A percentile compares a stretch with the other conserved stretches of the same genome.
These are phyloP conservation scores for Tephrocybe sp. DNA, from an alignment of 768 basidiomycete species.

Conservation along the genomic window DNA sequence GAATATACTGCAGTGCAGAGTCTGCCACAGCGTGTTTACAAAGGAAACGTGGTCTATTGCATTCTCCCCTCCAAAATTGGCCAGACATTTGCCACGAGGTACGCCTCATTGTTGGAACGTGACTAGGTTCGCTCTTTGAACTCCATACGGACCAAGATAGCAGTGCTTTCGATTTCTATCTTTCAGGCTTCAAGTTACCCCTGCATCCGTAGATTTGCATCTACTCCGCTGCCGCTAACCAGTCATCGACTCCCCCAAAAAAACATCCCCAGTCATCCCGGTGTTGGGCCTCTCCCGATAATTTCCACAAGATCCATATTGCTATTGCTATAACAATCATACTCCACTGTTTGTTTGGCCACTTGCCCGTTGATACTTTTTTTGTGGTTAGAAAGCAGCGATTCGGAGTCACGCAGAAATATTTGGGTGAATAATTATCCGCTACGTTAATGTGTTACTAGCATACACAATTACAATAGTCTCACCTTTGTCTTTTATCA, in stretches of 20 bases:
- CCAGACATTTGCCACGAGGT: conserved; percentile 9
- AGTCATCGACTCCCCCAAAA: neutral
- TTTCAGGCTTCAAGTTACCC: neutral
- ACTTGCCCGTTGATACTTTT: too few relatives aligned
- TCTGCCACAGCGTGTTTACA: neutral
- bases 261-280: neutral
- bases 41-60: conserved; percentile 11
- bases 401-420: too few relatives aligned
- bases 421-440: too few relatives aligned
- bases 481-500: neutral
- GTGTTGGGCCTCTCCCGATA: conserved; percentile 5
- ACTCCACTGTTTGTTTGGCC: too few relatives aligned
- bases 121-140: conserved; percentile 1
- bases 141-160: neutral
- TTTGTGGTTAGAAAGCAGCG: too few relatives aligned
- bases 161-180: conserved; percentile 7
- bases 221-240: neutral
- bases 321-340: too few relatives aligned
- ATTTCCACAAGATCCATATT: neutral
- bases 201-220: neutral
- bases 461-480: too few relatives aligned
- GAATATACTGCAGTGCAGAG: neutral
- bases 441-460: too few relatives aligned
- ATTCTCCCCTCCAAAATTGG: neutral
- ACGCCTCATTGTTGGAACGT: conserved; percentile 13